Conservation (phyloP, 2,329 filamentous ascomycete genomes). For the Diaporthe ampelina region DNA sequence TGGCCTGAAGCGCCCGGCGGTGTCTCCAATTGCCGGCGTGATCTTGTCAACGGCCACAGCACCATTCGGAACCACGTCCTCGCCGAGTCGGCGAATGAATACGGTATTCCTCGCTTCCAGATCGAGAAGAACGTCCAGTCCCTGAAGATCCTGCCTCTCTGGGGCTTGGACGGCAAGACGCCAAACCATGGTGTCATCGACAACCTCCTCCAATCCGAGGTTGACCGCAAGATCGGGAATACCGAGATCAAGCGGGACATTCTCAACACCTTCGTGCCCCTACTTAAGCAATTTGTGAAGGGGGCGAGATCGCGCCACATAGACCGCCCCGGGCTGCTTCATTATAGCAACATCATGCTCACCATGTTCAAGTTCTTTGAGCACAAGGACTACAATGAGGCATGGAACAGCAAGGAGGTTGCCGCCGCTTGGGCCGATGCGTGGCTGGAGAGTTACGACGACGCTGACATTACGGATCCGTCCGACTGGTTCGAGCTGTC, state of each 20-base stretch:
- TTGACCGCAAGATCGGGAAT: slow-evolving; percentile 60
- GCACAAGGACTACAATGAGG: slow-evolving; percentile 63
- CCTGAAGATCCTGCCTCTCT: slow-evolving; percentile 66
- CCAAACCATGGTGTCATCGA: slow-evolving; percentile 68
- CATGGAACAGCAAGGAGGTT: slow-evolving; percentile 62
- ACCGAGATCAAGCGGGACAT: slow-evolving; percentile 60
- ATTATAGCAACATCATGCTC: slow-evolving; percentile 62
- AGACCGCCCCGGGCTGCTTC: slow-evolving; percentile 58
- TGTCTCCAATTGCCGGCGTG: slow-evolving; percentile 67
- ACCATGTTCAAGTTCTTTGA: slow-evolving; percentile 66
- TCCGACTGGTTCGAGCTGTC: slow-evolving; percentile 52
- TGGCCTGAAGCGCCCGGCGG: slow-evolving; percentile 68
- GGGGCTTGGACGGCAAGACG: slow-evolving; percentile 66
- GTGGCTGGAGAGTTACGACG: slow-evolving; percentile 61
- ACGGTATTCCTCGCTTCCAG: slow-evolving; percentile 67
- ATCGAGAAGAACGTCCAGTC: slow-evolving; percentile 68
- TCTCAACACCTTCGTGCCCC: slow-evolving; percentile 66
- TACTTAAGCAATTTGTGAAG: slow-evolving; percentile 63
- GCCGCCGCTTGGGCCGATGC: slow-evolving; percentile 63
- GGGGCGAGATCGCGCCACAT: slow-evolving; percentile 61
- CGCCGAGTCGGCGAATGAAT: slow-evolving; percentile 68
- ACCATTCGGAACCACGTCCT: slow-evolving; percentile 69
- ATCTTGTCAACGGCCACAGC: slow-evolving; percentile 66
- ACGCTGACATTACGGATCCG: slow-evolving; percentile 53
- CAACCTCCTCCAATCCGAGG: slow-evolving; percentile 65